These are phyloP conservation scores for Capsicum chinense DNA, from an alignment of 257 asterid genomes.

Conservation along the genomic window DNA sequence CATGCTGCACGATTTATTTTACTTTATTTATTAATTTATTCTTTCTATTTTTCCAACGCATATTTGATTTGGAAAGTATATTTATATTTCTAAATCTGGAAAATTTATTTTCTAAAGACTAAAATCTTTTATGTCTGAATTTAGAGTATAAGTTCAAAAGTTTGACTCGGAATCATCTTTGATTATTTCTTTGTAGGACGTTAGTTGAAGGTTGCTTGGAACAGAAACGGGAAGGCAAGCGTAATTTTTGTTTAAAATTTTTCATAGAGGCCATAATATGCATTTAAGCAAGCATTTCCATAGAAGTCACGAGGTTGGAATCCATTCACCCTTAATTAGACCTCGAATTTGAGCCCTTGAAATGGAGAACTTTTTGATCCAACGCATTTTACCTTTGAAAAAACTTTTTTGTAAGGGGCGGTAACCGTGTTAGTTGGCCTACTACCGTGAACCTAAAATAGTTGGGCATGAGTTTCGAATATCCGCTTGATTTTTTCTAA, in stretches of 20 bases:
- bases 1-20: background rate
- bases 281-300: background rate
- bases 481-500: no score
- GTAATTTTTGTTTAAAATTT: no score
- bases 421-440: background rate
- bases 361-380: background rate
- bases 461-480: background rate
- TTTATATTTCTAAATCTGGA: background rate
- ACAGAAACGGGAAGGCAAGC: background rate
- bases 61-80: slow-evolving; percentile 4
- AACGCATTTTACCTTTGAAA: background rate
- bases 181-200: background rate
- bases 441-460: background rate
- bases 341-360: background rate
- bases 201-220: background rate
- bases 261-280: background rate
- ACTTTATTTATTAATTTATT: background rate
- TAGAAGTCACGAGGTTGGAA: background rate
- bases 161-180: background rate
- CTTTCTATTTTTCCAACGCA: background rate
- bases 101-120: background rate
- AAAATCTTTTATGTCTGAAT: background rate
- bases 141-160: background rate
- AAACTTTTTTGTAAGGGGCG: background rate
- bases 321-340: background rate